Evolutionary conservation across 306 rosid species (phyloP).

Genomic region (Glycine latifolia): DNA sequence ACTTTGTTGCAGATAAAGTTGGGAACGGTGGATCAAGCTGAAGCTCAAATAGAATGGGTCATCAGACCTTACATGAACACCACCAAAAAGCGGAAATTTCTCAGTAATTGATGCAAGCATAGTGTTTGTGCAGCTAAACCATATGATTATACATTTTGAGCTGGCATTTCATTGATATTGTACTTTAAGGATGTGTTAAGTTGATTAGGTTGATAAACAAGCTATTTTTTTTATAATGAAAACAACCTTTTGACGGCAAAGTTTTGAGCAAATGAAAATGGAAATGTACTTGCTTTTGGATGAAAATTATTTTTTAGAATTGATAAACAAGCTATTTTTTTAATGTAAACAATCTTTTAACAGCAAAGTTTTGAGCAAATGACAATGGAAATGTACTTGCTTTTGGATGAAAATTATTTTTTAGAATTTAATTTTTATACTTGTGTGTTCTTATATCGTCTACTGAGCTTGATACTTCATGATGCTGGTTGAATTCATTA

Average conservation of each 20-base stretch:
- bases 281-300: conserved; percentile 10
- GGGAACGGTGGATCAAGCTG: conserved; percentile 85
- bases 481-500: neutral
- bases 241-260: neutral
- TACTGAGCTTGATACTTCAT: neutral
- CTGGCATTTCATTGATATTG: neutral
- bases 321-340: neutral
- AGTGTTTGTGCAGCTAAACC: neutral
- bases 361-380: neutral
- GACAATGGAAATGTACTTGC: conserved; percentile 7
- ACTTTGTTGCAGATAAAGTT: conserved; percentile 65
- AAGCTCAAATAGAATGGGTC: conserved; percentile 87
- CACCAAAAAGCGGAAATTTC: conserved; percentile 61
- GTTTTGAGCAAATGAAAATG: neutral
- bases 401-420: neutral
- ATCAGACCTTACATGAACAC: conserved; percentile 87
- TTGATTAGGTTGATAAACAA: neutral
- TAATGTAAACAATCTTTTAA: neutral
- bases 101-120: conserved; percentile 61
- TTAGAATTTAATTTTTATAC: neutral
- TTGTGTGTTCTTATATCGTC: neutral
- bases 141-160: neutral
- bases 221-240: neutral
- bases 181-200: neutral
- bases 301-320: neutral